phyloP scores from a whole-genome alignment of 345 rosid genomes.

The Sisymbrium altissimum region DNA sequence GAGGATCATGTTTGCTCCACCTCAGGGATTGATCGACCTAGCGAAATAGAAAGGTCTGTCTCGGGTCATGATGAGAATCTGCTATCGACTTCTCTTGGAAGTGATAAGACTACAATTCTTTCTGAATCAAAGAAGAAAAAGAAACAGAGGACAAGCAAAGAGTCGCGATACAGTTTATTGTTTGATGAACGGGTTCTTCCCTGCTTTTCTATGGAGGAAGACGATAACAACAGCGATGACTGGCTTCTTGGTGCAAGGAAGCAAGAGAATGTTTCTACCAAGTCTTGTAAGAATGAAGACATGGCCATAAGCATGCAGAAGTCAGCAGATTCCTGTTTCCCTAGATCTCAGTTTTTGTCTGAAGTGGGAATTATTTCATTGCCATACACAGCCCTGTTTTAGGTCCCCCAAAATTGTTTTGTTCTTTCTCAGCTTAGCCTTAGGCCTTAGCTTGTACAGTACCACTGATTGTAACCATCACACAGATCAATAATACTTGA shows the following conservation, averaged over 20 bases:
- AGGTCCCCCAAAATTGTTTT: conserved; percentile 5
- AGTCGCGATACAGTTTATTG: conserved; percentile 30
- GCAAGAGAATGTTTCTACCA: neutral
- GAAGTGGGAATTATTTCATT: conserved; percentile 50
- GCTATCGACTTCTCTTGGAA: neutral
- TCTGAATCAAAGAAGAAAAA: neutral
- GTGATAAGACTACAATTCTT: neutral
- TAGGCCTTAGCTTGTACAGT: conserved; percentile 22
- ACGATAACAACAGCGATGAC: conserved; percentile 31
- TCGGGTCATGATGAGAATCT: neutral
- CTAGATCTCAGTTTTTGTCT: conserved; percentile 37
- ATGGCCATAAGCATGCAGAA: neutral
- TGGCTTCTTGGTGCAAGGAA: conserved; percentile 51
- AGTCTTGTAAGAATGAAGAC: neutral
- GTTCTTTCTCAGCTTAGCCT: conserved; percentile 19
- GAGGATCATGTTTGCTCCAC: conserved; percentile 34
- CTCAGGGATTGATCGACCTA: conserved; percentile 13
- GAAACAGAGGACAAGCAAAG: conserved; percentile 10
- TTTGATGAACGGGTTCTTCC: conserved; percentile 49
- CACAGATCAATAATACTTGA: conserved; percentile 3
- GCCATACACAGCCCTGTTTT: conserved; percentile 62
- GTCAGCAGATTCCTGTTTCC: conserved; percentile 19
- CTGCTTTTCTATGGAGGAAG: conserved; percentile 7
- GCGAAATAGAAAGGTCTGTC: neutral
- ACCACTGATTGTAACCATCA: conserved; percentile 12